Evolutionary conservation across 345 rosid species (phyloP).

Genomic region (Citrus glauca): DNA sequence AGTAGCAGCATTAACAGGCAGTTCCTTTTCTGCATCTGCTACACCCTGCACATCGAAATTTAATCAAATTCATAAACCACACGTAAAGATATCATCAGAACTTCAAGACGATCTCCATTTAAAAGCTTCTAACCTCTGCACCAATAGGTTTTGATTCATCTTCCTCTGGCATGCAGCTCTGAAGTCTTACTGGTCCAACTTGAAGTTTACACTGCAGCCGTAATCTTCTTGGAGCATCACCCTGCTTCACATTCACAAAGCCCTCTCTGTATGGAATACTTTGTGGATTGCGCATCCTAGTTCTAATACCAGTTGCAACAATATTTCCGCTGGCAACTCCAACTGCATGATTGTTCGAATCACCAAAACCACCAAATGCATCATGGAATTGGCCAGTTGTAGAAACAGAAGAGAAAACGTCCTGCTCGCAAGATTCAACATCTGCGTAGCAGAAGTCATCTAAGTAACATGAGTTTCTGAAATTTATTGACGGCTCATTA

Average conservation of each 20-base stretch:
- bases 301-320: constrained; percentile 40
- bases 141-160: constrained; percentile 22
- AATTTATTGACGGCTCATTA: not conserved
- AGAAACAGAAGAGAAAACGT: constrained; percentile 14
- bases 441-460: not conserved
- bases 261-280: constrained; percentile 6
- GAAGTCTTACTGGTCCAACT: constrained; percentile 11
- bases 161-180: constrained; percentile 9
- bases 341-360: constrained; percentile 1
- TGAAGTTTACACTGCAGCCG: constrained; percentile 37
- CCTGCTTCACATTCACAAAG: constrained; percentile 26
- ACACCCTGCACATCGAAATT: constrained; percentile 31
- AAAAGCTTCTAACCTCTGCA: constrained; percentile 45
- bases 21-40: constrained; percentile 10
- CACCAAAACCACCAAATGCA: not conserved
- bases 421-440: not conserved
- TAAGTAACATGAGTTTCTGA: not conserved
- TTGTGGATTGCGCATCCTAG: constrained; percentile 37
- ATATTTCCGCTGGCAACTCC: constrained; percentile 12
- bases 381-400: constrained; percentile 10
- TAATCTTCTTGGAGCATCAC: constrained; percentile 55
- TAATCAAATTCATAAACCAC: constrained; percentile 17
- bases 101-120: constrained; percentile 8
- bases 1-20: constrained; percentile 2
- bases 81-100: constrained; percentile 2